phyloP scores from a whole-genome alignment of 1,284 basidiomycete species.

The Hypsizygus ulmarius region DNA sequence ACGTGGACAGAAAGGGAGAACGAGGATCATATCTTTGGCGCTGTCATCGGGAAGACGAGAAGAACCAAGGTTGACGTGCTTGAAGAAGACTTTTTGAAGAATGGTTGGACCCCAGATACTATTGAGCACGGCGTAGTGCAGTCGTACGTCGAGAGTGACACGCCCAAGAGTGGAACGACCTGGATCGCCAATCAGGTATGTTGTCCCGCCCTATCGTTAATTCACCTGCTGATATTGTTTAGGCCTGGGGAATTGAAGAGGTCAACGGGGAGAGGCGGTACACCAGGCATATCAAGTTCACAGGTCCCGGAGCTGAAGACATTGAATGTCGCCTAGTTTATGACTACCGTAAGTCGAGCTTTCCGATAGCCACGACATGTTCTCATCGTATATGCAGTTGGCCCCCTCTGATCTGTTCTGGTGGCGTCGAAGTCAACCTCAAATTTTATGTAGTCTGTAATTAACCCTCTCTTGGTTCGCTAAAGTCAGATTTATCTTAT shows the following conservation, averaged over 20 bases:
- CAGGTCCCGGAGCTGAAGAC: slow-evolving; percentile 57
- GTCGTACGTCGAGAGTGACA: slow-evolving; percentile 50
- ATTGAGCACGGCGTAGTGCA: slow-evolving; percentile 49
- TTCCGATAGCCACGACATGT: background rate
- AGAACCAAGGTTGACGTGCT: slow-evolving; percentile 47
- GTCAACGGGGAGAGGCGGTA: slow-evolving; percentile 61
- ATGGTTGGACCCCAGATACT: slow-evolving; percentile 55
- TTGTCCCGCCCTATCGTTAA: background rate
- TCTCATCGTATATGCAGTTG: slow-evolving; percentile 7
- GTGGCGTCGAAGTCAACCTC: too few relatives aligned
- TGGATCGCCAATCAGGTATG: slow-evolving; percentile 58
- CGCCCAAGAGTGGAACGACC: slow-evolving; percentile 46
- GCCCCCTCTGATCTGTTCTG: background rate
- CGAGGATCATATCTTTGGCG: slow-evolving; percentile 55
- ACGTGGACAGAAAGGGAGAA: slow-evolving; percentile 48
- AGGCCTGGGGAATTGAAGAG: slow-evolving; percentile 72
- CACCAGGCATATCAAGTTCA: slow-evolving; percentile 61
- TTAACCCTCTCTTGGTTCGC: too few relatives aligned
- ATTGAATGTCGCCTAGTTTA: slow-evolving; percentile 61
- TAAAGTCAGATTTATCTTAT: too few relatives aligned
- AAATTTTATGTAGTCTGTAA: too few relatives aligned
- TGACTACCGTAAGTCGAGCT: slow-evolving; percentile 48
- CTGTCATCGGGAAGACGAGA: slow-evolving; percentile 50
- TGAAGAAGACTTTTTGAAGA: slow-evolving; percentile 49
- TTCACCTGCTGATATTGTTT: background rate